Conservation (phyloP, 352 stramenopile species). For the Phytophthora ohioensis region DNA sequence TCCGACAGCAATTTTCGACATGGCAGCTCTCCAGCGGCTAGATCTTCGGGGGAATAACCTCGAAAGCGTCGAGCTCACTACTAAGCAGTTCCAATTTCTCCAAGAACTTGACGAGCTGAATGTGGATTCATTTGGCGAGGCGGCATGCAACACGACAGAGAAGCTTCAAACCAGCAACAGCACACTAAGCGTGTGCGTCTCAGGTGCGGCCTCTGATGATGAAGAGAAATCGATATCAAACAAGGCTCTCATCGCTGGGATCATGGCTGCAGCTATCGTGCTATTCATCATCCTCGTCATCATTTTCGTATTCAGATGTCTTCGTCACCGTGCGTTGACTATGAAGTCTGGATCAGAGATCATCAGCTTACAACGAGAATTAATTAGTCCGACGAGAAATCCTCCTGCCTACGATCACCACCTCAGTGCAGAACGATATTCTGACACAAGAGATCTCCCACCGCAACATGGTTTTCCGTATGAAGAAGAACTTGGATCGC, state of each 20-base stretch:
- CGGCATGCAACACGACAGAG: conserved; percentile 31
- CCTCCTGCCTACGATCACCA: conserved; percentile 1
- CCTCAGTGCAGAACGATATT: conserved; percentile 13
- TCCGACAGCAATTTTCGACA: conserved; percentile 50
- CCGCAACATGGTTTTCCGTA: conserved; percentile 10
- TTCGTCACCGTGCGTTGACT: conserved; percentile 21
- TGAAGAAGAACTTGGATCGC: conserved; percentile 6
- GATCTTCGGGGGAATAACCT: conserved; percentile 58
- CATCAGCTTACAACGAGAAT: conserved; percentile 15
- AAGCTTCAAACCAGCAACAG: conserved; percentile 24
- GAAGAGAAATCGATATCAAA: conserved; percentile 9
- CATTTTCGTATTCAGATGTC: conserved; percentile 29
- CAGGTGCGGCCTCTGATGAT: background rate
- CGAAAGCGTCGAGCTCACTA: conserved; percentile 42
- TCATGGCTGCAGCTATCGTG: conserved; percentile 34
- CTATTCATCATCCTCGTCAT: conserved; percentile 30
- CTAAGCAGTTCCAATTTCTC: conserved; percentile 53
- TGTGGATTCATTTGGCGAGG: conserved; percentile 45
- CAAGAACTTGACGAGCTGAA: conserved; percentile 38
- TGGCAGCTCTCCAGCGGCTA: conserved; percentile 48
- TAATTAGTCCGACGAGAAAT: conserved; percentile 22
- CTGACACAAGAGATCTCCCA: background rate
- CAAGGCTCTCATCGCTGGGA: conserved; percentile 33
- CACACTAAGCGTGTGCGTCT: conserved; percentile 30
- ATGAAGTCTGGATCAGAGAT: conserved; percentile 16